Evolutionary conservation across 1,139 yeast genomes (phyloP).

Genomic region (Blastobotrys elegans): DNA sequence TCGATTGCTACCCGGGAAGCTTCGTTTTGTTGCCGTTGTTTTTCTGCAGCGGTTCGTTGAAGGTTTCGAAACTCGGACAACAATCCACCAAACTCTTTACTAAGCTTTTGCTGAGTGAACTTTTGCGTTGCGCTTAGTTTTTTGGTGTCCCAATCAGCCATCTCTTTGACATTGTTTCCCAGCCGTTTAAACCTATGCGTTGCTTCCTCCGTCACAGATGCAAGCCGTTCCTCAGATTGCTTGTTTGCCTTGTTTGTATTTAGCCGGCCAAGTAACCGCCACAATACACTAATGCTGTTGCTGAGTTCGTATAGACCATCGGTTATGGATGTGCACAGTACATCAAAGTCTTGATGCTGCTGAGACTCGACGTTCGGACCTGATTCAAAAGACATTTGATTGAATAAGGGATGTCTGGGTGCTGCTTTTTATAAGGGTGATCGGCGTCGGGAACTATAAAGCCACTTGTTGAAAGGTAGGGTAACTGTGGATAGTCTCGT

Average conservation of each 20-base stretch:
- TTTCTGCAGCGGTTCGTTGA: constrained; percentile 31
- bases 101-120: constrained; percentile 40
- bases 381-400: constrained; percentile 12
- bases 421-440: no score
- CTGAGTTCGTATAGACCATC: constrained; percentile 24
- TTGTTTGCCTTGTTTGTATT: constrained; percentile 11
- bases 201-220: constrained; percentile 21
- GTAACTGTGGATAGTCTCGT: no score
- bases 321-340: constrained; percentile 20
- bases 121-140: constrained; percentile 23
- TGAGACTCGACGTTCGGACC: constrained; percentile 14
- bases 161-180: constrained; percentile 21
- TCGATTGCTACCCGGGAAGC: constrained; percentile 21
- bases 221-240: constrained; percentile 19
- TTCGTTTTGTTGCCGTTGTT: constrained; percentile 21
- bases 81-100: constrained; percentile 41
- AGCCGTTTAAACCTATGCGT: constrained; percentile 21
- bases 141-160: constrained; percentile 22
- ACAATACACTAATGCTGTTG: constrained; percentile 21
- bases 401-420: no score
- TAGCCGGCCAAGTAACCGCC: constrained; percentile 14
- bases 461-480: no score
- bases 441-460: no score
- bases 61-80: constrained; percentile 37
- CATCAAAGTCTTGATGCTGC: constrained; percentile 18